Evolutionary conservation across 2,329 filamentous ascomycete species (phyloP).

Genomic region (Myriangium duriaei): DNA sequence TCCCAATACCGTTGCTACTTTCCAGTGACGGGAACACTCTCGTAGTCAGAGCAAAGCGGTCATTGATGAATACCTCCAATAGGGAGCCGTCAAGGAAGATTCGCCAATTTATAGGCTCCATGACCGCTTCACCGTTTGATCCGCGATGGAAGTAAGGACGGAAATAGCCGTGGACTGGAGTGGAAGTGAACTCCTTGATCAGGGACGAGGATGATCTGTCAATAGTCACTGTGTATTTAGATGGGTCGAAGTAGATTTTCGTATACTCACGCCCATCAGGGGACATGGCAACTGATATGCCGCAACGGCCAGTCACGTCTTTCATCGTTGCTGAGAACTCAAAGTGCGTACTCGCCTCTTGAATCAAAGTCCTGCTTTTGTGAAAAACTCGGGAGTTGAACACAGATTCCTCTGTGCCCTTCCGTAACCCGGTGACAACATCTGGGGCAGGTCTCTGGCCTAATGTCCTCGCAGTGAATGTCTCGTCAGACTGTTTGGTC

Average conservation of each 20-base stretch:
- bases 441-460: constrained; percentile 33
- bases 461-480: constrained; percentile 32
- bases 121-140: constrained; percentile 14
- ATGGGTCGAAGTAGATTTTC: constrained; percentile 32
- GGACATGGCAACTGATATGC: constrained; percentile 32
- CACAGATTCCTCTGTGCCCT: constrained; percentile 18
- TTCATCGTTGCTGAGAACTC: constrained; percentile 27
- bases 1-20: constrained; percentile 31
- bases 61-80: constrained; percentile 36
- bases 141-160: constrained; percentile 27
- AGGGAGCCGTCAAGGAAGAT: constrained; percentile 37
- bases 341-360: constrained; percentile 5
- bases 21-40: constrained; percentile 34
- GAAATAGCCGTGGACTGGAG: constrained; percentile 34
- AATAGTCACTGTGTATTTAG: constrained; percentile 34
- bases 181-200: constrained; percentile 30
- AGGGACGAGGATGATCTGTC: constrained; percentile 31
- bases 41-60: constrained; percentile 28
- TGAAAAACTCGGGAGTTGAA: too few species aligned
- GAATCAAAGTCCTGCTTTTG: constrained; percentile 17
- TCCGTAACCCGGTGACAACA: constrained; percentile 29
- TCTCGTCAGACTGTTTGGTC: constrained; percentile 19
- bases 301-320: constrained; percentile 28
- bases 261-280: constrained; percentile 33
- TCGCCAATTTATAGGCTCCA: constrained; percentile 30